Percentiles rank a stretch among this genome's conserved stretches.
Conservation (phyloP, 306 rosid species). For the Dalbergia cultrata region DNA sequence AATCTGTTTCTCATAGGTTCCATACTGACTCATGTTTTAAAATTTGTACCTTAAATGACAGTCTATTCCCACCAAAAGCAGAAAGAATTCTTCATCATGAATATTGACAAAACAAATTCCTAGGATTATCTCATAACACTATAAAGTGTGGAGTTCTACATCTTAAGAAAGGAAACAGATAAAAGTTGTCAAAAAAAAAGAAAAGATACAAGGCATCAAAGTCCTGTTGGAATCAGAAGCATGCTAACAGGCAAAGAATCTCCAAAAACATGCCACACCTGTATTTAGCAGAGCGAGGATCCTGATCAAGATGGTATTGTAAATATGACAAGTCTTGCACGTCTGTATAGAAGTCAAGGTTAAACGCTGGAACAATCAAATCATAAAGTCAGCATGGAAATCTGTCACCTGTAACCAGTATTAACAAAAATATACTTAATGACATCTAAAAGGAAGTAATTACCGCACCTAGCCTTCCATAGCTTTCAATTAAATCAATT, state of each 20-base stretch:
- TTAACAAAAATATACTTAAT: slow-evolving; percentile 18
- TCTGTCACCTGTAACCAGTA: slow-evolving; percentile 34
- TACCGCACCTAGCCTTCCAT: slow-evolving; percentile 82
- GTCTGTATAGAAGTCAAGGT: slow-evolving; percentile 93
- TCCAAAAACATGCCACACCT: slow-evolving; percentile 61
- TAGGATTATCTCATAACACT: not conserved
- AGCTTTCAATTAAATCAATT: slow-evolving; percentile 92
- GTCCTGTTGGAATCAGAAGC: slow-evolving; percentile 26
- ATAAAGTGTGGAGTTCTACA: slow-evolving; percentile 17
- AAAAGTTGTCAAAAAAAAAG: slow-evolving; percentile 3
- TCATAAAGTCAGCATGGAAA: slow-evolving; percentile 42
- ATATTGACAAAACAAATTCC: slow-evolving; percentile 27
- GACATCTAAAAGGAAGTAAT: slow-evolving; percentile 30
- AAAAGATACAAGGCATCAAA: not conserved
- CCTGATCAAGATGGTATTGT: slow-evolving; percentile 80
- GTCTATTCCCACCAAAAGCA: slow-evolving; percentile 34
- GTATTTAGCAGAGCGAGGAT: slow-evolving; percentile 87
- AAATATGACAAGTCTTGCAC: slow-evolving; percentile 91
- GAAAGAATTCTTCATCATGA: slow-evolving; percentile 4
- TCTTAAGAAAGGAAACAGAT: slow-evolving; percentile 36
- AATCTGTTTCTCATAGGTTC: not conserved
- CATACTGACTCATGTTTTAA: not conserved
- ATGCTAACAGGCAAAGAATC: slow-evolving; percentile 34
- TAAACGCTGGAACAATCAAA: slow-evolving; percentile 72
- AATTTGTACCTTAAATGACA: not conserved